Conservation (phyloP, 208 protist species). For the Crithidia acanthocephali region DNA sequence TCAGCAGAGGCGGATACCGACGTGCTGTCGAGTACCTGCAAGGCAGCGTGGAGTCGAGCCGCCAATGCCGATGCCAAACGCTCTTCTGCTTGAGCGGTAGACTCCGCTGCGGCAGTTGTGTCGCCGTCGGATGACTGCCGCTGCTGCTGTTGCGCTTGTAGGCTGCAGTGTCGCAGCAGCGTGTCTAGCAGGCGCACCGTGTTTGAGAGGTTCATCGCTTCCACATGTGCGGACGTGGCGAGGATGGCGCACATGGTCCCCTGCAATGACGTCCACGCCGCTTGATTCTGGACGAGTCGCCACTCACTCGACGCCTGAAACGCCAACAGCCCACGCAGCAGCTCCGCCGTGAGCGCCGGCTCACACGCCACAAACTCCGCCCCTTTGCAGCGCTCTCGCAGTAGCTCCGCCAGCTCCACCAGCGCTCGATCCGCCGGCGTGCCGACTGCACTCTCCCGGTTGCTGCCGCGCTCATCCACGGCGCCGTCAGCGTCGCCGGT, state of each 20-base stretch:
- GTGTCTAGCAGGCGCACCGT: background rate
- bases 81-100: background rate
- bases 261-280: background rate
- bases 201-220: background rate
- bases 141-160: background rate
- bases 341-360: conserved; percentile 6
- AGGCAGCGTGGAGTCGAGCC: background rate
- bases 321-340: conserved; percentile 9
- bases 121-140: background rate
- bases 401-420: background rate
- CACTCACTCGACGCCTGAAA: conserved; percentile 11
- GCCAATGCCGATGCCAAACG: background rate
- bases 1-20: background rate
- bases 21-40: background rate
- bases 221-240: background rate
- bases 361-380: conserved; percentile 4
- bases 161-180: background rate
- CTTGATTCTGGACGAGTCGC: background rate
- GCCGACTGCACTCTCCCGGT: background rate
- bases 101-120: background rate
- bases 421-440: background rate
- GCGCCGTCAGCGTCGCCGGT: background rate
- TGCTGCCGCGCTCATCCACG: background rate
- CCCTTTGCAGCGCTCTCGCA: conserved; percentile 16
- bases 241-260: background rate